Evolutionary conservation across 805 yeast species (phyloP), one percentile per base, ranked within the genome.

Genomic region (Candida multigemmis): DNA sequence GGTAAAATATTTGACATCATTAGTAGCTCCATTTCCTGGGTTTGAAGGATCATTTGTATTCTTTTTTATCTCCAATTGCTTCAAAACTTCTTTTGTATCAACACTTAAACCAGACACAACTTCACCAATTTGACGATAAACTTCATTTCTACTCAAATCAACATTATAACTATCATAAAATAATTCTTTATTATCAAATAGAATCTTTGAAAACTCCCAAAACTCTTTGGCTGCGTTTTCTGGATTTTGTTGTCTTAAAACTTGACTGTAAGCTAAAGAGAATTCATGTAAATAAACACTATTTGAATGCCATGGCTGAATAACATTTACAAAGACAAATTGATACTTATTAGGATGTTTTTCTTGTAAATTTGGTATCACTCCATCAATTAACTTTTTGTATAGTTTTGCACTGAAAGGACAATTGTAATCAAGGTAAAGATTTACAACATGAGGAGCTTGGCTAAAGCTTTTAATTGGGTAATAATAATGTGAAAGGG

Each of bases 281-380:
- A 80, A 79, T 44, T 85, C 94, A 46, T 79, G 78, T 21, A 74
- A 58, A 19, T 72, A 52, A 4, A 71, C 67, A 1, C 89, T 77
- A 30, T 74, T 71, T 23, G 87, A 77, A 48, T 85, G 95, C 94
- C 94, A 85, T 38, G 93, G 91, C 57, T 85, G 95, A n/a, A 80
- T 63, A 21, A 77, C 85, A 43, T 82, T 78, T 35, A 75, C 67
- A 49, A 78, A 72, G 7, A 74, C 69, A 34, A 82, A 65, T 37
- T 72, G 71, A 40, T 77, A 70, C 33, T 67, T 48, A 31, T 62
- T 63, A 2, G 76, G 68, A 27, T 60, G 53, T 28, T 61, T 53
- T 16, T 49, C 35, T 25, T 65, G 60, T 24, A 77, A 51, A 16
- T 44, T 35, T 12, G 85, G 86, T 21, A 74, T 60, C 6, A 80